These are phyloP conservation scores for Tetrahymena elliotti DNA, from an alignment of 73 alveolate genomes.

Conservation along the genomic window DNA sequence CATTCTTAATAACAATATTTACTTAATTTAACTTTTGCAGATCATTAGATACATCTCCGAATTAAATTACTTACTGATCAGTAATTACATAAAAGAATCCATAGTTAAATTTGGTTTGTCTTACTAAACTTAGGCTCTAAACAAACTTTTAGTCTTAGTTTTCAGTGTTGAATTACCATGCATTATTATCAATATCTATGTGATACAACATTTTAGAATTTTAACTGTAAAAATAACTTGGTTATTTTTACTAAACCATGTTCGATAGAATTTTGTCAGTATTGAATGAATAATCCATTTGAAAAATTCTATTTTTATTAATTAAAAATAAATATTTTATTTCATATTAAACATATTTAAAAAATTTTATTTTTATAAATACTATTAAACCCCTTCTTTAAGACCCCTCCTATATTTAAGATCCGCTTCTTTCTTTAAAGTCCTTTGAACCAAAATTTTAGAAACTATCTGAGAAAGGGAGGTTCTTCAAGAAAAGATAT, in stretches of 20 bases:
- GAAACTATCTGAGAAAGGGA: too few relatives aligned
- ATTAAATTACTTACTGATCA: not conserved
- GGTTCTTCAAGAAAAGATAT: too few relatives aligned
- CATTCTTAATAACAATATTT: not conserved
- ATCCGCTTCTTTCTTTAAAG: too few relatives aligned
- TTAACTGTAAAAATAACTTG: not conserved
- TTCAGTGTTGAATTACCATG: not conserved
- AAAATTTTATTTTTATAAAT: too few relatives aligned
- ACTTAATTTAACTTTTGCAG: not conserved
- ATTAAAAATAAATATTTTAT: not conserved
- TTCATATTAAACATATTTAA: too few relatives aligned
- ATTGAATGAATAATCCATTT: not conserved
- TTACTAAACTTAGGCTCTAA: not conserved
- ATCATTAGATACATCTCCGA: not conserved
- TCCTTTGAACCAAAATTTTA: too few relatives aligned
- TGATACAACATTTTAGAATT: not conserved
- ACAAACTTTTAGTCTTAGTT: not conserved
- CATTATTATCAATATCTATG: not conserved
- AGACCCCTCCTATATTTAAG: too few relatives aligned
- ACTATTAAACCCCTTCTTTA: too few relatives aligned
- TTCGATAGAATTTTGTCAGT: not conserved
- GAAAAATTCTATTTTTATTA: not conserved
- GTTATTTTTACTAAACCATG: not conserved
- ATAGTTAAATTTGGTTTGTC: not conserved
- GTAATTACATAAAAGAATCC: not conserved